Base-by-base conservation (phyloP, 768 basidiomycete genomes). In the Chalciporus chontae region DNA sequence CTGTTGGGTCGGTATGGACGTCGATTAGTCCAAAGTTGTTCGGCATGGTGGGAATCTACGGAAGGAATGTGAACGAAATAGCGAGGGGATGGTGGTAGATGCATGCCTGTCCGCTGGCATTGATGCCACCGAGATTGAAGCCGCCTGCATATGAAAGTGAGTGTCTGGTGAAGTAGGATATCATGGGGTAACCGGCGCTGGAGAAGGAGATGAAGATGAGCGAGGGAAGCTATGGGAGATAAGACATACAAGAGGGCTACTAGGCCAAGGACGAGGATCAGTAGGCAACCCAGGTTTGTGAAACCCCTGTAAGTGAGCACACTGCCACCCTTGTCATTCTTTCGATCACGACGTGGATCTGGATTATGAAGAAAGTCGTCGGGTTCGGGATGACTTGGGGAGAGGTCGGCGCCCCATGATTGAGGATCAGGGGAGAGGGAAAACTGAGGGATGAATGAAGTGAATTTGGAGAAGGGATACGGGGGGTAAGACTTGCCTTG, bases 1-100 rank as follows among this genome's bases (percentile, higher is more conserved):
- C 77, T 37, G 75, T 65, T 55, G 90, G 90, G n/a, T n/a, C n/a
- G 3, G 93, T 95, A 24, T 89, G 81, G 24, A 75, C 57, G 66
- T 94, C 91, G 55, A 94, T 86, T 26, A 92, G 68, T 13, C 81
- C 83, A 63, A 76, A 80, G 56, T 84, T 80, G n/a, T 85, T 85
- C 14, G 69, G 52, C 50, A 87, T 77, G 24, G 57, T 67, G 38
- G 85, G 83, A 44, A 86, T 69, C 83, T 83, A 17, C 5, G 15
- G 41, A 27, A 40, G 45, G 39, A 18, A 49, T 27, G 37, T 45
- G 46, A 47, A 32, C 51, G 17, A 50, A 21, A 18, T 3, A 26
- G 23, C 3, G 34, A 49, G 17, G 8, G 47, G 34, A 24, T 41
- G 31, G n/a, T 36, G n/a, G 14, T 5, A 26, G 27, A 40, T 8